Conservation (phyloP, 2,329 filamentous ascomycete species). For the Neofusicoccum cordaticola region DNA sequence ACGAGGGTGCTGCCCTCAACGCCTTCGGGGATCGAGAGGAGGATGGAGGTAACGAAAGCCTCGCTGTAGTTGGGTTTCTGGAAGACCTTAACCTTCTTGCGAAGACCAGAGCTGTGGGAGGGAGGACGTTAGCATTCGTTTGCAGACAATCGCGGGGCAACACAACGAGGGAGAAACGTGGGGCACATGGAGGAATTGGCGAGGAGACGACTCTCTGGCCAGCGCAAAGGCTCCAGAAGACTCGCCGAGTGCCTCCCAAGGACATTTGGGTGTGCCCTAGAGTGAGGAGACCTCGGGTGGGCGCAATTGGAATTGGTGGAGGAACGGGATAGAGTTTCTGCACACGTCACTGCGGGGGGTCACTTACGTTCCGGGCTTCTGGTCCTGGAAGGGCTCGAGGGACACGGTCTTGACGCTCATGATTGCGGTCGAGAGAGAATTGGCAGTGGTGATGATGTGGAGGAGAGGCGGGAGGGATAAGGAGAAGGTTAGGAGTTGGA, state of each 20-base stretch:
- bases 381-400: constrained; percentile 84
- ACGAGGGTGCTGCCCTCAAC: constrained; percentile 85
- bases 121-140: background rate
- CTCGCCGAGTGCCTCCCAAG: no score
- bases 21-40: constrained; percentile 94
- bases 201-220: no score
- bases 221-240: no score
- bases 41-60: constrained; percentile 88
- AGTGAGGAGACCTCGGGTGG: no score
- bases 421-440: constrained; percentile 17
- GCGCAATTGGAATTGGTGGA: constrained; percentile 22
- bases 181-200: no score
- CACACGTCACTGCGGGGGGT: constrained; percentile 1
- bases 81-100: constrained; percentile 98
- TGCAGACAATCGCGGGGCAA: background rate
- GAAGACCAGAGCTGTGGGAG: constrained; percentile 77
- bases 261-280: no score
- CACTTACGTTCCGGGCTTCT: constrained; percentile 98
- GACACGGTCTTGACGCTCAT: constrained; percentile 76
- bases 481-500: constrained; percentile 8
- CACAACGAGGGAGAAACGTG: background rate
- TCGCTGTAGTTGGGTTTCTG: constrained; percentile 94
- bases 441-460: background rate
- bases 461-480: background rate
- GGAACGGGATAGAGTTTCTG: background rate